Evolutionary conservation across 345 rosid species (phyloP).

Genomic region (Hypericum androsaemum): DNA sequence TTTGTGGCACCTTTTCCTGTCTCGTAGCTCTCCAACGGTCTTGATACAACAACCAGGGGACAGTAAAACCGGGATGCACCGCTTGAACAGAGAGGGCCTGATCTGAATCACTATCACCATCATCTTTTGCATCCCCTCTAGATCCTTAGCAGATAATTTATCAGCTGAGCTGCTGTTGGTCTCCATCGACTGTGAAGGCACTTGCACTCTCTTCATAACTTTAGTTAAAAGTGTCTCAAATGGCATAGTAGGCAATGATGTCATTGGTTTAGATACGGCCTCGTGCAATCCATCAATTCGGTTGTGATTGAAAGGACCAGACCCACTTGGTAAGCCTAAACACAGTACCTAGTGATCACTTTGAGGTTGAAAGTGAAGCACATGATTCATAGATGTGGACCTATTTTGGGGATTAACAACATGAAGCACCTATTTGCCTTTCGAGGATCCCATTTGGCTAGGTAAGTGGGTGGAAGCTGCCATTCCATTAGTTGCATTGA

Average conservation of each 20-base stretch:
- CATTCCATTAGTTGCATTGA: constrained; percentile 33
- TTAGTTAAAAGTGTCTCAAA: constrained; percentile 57
- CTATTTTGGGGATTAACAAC: constrained; percentile 25
- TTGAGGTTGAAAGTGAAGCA: no score
- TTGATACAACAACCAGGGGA: constrained; percentile 30
- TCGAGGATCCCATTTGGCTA: constrained; percentile 17
- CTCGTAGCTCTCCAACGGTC: constrained; percentile 42
- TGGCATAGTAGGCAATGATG: constrained; percentile 23
- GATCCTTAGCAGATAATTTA: constrained; percentile 12
- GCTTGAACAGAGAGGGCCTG: constrained; percentile 50
- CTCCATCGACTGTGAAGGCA: constrained; percentile 22
- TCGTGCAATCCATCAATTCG: not conserved
- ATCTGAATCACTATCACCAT: constrained; percentile 14
- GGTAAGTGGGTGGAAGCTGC: constrained; percentile 11
- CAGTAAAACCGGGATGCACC: constrained; percentile 29
- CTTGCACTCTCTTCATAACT: constrained; percentile 40
- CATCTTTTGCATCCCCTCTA: not conserved
- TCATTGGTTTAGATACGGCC: constrained; percentile 19
- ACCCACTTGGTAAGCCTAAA: no score
- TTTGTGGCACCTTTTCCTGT: no score
- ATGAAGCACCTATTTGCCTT: constrained; percentile 28
- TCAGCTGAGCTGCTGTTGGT: constrained; percentile 14
- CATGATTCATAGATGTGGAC: no score
- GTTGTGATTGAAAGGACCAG: constrained; percentile 13
- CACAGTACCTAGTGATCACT: no score